phyloP scores from a whole-genome alignment of 352 stramenopile genomes.

The Phytopythium vexans region DNA sequence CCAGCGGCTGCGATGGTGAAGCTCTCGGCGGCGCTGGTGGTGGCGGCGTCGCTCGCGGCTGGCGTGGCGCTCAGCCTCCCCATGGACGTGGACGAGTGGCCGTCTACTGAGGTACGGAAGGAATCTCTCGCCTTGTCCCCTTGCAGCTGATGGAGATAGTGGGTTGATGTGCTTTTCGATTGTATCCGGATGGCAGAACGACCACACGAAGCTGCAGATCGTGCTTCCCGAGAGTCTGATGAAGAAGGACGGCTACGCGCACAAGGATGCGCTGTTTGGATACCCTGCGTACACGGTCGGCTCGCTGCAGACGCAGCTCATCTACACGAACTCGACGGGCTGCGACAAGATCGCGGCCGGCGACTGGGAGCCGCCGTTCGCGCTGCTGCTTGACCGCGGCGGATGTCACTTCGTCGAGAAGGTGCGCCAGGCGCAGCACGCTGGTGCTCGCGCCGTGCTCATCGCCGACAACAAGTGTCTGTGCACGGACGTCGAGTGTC shows the following conservation, averaged over 20 bases:
- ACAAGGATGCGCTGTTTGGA: conserved; percentile 97
- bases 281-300: conserved; percentile 92
- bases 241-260: conserved; percentile 92
- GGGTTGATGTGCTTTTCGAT: not conserved
- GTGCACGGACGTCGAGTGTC: conserved; percentile 84
- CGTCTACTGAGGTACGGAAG: conserved; percentile 64
- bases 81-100: conserved; percentile 84
- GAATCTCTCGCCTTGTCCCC: not conserved
- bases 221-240: conserved; percentile 87
- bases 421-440: conserved; percentile 90
- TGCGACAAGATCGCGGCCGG: conserved; percentile 78
- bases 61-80: conserved; percentile 24
- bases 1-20: not conserved
- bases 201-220: conserved; percentile 89
- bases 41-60: conserved; percentile 21
- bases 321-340: conserved; percentile 80
- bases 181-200: conserved; percentile 34
- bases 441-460: conserved; percentile 91
- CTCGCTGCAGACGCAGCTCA: conserved; percentile 85
- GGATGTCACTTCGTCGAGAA: conserved; percentile 97
- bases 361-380: conserved; percentile 91
- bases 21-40: conserved; percentile 9
- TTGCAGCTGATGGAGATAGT: conserved; percentile 8
- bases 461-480: conserved; percentile 97
- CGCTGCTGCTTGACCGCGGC: conserved; percentile 95